These are phyloP conservation scores for Liriodendron chinense DNA, from an alignment of 164 flowering plant species.

Conservation along the genomic window DNA sequence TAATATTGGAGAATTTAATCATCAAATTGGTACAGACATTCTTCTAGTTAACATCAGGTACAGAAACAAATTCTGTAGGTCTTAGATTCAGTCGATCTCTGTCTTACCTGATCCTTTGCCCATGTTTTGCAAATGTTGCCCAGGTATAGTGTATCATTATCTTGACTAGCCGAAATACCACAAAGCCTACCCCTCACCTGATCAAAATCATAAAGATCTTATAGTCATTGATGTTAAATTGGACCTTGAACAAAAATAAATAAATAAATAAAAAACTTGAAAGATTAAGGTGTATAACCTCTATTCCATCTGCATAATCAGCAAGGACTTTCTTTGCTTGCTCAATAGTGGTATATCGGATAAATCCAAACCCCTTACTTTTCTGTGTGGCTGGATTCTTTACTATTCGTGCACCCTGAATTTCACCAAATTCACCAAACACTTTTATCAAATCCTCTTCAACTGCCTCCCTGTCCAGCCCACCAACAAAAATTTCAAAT, in stretches of 20 bases:
- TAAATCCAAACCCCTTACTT: constrained; percentile 46
- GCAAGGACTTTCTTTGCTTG: constrained; percentile 38
- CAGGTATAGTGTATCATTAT: constrained; percentile 37
- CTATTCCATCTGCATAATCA: constrained; percentile 40
- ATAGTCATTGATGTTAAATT: neutral
- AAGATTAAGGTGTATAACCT: constrained; percentile 19
- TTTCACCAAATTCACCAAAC: constrained; percentile 37
- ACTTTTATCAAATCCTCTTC: constrained; percentile 42
- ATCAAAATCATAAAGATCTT: constrained; percentile 4
- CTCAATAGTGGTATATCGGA: constrained; percentile 39
- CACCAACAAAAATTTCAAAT: constrained; percentile 41
- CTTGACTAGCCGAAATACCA: constrained; percentile 37
- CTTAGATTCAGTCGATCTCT: neutral
- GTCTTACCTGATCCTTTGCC: constrained; percentile 35
- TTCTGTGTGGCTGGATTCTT: constrained; percentile 32
- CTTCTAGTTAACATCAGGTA: no score
- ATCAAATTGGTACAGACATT: no score
- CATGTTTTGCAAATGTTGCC: constrained; percentile 46
- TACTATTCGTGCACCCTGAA: constrained; percentile 30
- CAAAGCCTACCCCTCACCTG: constrained; percentile 41
- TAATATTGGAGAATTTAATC: no score
- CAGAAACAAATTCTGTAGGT: no score
- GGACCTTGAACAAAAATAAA: neutral
- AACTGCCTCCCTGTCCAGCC: constrained; percentile 33
- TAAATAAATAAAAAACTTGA: neutral